Evolutionary conservation across 164 flowering plant species (phyloP).

Genomic region (Chloranthus sessilifolius): DNA sequence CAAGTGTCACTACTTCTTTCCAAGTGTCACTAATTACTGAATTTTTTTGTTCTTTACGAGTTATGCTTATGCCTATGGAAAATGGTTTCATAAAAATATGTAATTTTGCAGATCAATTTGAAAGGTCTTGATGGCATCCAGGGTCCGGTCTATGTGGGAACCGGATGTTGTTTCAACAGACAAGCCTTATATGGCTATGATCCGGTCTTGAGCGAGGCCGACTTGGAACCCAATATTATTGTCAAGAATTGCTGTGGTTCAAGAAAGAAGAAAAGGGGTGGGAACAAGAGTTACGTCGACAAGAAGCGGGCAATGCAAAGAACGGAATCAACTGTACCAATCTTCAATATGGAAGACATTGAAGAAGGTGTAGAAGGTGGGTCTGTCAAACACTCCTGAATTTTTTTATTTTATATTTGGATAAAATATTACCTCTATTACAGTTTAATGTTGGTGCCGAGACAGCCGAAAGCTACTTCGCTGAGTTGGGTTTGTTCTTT

Average conservation of each 20-base stretch:
- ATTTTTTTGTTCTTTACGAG: neutral
- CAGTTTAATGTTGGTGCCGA: too few species aligned
- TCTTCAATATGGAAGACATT: constrained; percentile 90
- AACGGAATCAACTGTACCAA: constrained; percentile 81
- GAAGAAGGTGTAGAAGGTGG: constrained; percentile 95
- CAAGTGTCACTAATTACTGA: constrained; percentile 65
- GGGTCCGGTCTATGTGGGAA: constrained; percentile 98
- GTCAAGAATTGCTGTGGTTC: constrained; percentile 88
- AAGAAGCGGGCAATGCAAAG: constrained; percentile 64
- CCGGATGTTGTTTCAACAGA: constrained; percentile 96
- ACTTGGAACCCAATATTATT: constrained; percentile 87
- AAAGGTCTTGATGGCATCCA: constrained; percentile 96
- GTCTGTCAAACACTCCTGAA: neutral
- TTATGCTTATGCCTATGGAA: too few species aligned
- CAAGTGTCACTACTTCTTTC: constrained; percentile 60
- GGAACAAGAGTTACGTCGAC: constrained; percentile 64
- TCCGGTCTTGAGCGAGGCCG: constrained; percentile 86
- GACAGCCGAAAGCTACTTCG: too few species aligned
- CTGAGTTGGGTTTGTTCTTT: too few species aligned
- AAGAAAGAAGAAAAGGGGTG: constrained; percentile 70
- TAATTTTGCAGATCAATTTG: constrained; percentile 72
- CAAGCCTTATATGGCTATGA: constrained; percentile 98
- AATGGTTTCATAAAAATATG: neutral
- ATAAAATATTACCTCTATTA: too few species aligned
- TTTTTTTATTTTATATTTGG: too few species aligned